A percentile compares a stretch with the other conserved stretches of the same genome.
phyloP scores from a whole-genome alignment of 2,329 filamentous ascomycete genomes.

The Ceratocystis destructans region DNA sequence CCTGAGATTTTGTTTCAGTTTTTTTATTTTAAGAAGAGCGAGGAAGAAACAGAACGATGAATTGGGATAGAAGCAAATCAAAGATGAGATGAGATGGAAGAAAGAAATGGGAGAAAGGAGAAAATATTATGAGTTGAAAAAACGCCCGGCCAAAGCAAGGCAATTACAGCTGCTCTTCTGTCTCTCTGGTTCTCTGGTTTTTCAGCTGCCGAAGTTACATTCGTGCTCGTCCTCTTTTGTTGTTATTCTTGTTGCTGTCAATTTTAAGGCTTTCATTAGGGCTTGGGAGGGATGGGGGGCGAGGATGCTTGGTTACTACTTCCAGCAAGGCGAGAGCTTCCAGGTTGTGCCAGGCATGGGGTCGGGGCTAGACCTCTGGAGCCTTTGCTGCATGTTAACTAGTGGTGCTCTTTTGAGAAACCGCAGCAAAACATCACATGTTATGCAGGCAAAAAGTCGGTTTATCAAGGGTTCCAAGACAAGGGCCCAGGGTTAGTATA shows the following conservation, averaged over 20 bases:
- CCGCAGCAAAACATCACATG: conserved; percentile 1
- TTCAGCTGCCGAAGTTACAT: not conserved
- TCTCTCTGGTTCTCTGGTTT: not conserved
- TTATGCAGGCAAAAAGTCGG: conserved; percentile 1
- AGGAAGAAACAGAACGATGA: not conserved
- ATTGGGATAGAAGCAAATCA: not conserved
- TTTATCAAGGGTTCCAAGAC: not conserved
- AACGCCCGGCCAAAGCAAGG: not conserved
- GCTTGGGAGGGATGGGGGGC: not conserved
- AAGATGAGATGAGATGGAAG: not conserved
- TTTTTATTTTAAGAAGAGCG: not conserved
- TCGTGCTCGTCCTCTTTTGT: not conserved
- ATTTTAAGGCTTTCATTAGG: not conserved
- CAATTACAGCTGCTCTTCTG: not conserved
- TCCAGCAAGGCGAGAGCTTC: not conserved
- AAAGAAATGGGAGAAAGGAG: not conserved
- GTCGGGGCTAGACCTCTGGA: not conserved
- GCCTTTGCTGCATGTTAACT: not conserved
- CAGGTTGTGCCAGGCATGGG: not conserved
- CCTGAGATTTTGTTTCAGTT: not conserved
- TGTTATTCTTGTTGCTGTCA: not conserved
- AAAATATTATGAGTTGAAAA: not conserved
- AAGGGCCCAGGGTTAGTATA: not conserved
- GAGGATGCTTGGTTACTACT: not conserved
- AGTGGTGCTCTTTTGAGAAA: too few species aligned